A percentile compares a stretch with the other conserved stretches of the same genome.
These are phyloP conservation scores for Metschnikowia continentalis DNA, from an alignment of 805 yeast species.

Conservation along the genomic window DNA sequence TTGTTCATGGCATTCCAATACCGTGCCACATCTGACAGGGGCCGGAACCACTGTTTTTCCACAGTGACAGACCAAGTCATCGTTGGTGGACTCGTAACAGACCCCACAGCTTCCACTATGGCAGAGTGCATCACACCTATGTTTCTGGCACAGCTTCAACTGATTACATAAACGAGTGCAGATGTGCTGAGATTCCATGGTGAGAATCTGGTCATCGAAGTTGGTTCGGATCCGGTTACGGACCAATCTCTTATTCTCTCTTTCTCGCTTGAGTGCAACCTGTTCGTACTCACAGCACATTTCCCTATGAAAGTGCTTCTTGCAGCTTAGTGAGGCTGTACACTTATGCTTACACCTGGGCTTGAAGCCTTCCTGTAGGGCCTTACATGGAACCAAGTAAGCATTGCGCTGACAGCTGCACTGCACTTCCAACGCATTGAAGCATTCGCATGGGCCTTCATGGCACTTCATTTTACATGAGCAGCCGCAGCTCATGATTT, in stretches of 20 bases:
- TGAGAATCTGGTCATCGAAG: slow-evolving; percentile 47
- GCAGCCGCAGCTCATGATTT: slow-evolving; percentile 67
- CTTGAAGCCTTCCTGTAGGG: slow-evolving; percentile 43
- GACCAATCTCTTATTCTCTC: slow-evolving; percentile 48
- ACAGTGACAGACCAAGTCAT: slow-evolving; percentile 76
- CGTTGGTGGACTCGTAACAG: slow-evolving; percentile 75
- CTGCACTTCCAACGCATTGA: slow-evolving; percentile 42
- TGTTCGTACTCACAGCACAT: slow-evolving; percentile 70
- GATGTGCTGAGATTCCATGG: slow-evolving; percentile 68
- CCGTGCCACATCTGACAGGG: slow-evolving; percentile 82
- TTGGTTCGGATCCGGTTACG: slow-evolving; percentile 41
- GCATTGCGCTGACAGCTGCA: slow-evolving; percentile 61
- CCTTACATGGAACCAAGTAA: slow-evolving; percentile 62
- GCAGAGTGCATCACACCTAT: slow-evolving; percentile 64
- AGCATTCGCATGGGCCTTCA: slow-evolving; percentile 71
- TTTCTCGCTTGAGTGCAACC: slow-evolving; percentile 51
- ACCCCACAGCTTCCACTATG: slow-evolving; percentile 79
- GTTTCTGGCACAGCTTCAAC: slow-evolving; percentile 56
- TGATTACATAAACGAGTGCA: slow-evolving; percentile 67
- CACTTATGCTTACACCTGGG: slow-evolving; percentile 74
- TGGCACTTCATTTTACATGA: slow-evolving; percentile 69
- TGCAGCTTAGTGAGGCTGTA: slow-evolving; percentile 68
- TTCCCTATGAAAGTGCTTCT: slow-evolving; percentile 69
- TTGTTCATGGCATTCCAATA: slow-evolving; percentile 56
- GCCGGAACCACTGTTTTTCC: slow-evolving; percentile 75